These are phyloP conservation scores for Solanum medicagineum DNA, from an alignment of 257 asterid species.

Conservation along the genomic window DNA sequence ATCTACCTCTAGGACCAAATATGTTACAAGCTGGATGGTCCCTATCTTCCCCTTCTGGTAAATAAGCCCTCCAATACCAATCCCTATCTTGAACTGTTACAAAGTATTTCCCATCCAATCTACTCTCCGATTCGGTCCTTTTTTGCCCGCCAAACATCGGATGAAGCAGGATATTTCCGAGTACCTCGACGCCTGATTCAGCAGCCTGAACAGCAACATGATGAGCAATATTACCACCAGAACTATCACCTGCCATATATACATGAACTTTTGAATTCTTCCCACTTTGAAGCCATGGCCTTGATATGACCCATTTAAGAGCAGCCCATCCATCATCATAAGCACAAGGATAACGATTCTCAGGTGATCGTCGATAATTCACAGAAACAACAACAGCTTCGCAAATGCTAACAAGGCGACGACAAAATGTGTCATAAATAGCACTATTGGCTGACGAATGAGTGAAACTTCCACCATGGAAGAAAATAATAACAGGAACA, in stretches of 20 bases:
- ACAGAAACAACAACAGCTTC: constrained; percentile 70
- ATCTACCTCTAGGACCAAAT: constrained; percentile 50
- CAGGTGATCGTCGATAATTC: constrained; percentile 70
- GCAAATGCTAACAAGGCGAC: constrained; percentile 59
- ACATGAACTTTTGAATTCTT: constrained; percentile 33
- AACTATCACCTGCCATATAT: constrained; percentile 67
- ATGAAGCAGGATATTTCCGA: constrained; percentile 62
- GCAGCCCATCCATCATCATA: constrained; percentile 86
- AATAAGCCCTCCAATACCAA: constrained; percentile 84
- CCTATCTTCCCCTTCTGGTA: constrained; percentile 69
- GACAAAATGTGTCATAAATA: constrained; percentile 72
- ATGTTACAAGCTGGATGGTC: constrained; percentile 86
- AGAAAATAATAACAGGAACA: constrained; percentile 68
- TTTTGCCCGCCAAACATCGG: constrained; percentile 68
- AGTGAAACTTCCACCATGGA: constrained; percentile 88
- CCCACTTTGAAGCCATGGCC: constrained; percentile 60
- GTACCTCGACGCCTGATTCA: constrained; percentile 36
- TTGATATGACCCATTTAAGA: constrained; percentile 57
- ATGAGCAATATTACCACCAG: constrained; percentile 82
- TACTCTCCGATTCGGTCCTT: constrained; percentile 56
- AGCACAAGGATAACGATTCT: constrained; percentile 63
- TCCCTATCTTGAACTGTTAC: constrained; percentile 64
- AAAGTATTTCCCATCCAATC: constrained; percentile 63
- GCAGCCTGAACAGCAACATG: constrained; percentile 68
- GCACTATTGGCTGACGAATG: constrained; percentile 88